Evolutionary conservation across 352 stramenopile genomes (phyloP).

Genomic region (Phytophthora quininea): DNA sequence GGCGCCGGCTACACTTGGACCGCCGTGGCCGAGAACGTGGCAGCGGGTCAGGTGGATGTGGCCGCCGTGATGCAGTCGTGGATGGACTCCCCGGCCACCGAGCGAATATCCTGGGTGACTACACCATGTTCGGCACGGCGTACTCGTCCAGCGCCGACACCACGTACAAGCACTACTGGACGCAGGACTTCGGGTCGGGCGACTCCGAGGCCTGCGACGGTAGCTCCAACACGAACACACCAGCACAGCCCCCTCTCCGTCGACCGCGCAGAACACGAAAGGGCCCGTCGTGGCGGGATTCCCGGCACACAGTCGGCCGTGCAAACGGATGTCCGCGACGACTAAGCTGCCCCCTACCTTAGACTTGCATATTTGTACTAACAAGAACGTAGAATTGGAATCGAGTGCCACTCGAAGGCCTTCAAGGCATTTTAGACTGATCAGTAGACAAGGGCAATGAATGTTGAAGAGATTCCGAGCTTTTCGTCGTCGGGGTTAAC

Average conservation of each 20-base stretch:
- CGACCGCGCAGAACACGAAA: not conserved
- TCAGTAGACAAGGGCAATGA: no score
- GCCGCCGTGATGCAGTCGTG: slow-evolving; percentile 36
- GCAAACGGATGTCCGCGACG: not conserved
- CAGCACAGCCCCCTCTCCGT: not conserved
- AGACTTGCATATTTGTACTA: not conserved
- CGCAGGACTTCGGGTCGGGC: slow-evolving; percentile 47
- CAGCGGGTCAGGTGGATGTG: slow-evolving; percentile 32
- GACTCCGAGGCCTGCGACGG: slow-evolving; percentile 33
- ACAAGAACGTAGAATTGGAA: not conserved
- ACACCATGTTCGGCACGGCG: slow-evolving; percentile 43
- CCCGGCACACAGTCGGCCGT: not conserved
- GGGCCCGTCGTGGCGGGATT: not conserved
- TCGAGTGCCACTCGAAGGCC: no score
- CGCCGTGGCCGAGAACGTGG: slow-evolving; percentile 37
- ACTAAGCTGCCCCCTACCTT: not conserved
- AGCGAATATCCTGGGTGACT: slow-evolving; percentile 33
- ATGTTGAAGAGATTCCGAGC: no score
- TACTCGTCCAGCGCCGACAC: slow-evolving; percentile 28
- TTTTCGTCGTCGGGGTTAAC: no score
- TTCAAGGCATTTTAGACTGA: no score
- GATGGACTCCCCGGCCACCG: slow-evolving; percentile 30
- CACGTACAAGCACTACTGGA: slow-evolving; percentile 52
- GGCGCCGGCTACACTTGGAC: slow-evolving; percentile 48
- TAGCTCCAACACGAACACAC: not conserved